Percentiles rank a stretch among this genome's conserved stretches.
Conservation (phyloP, 768 basidiomycete species). For the Nidula microcarpa region DNA sequence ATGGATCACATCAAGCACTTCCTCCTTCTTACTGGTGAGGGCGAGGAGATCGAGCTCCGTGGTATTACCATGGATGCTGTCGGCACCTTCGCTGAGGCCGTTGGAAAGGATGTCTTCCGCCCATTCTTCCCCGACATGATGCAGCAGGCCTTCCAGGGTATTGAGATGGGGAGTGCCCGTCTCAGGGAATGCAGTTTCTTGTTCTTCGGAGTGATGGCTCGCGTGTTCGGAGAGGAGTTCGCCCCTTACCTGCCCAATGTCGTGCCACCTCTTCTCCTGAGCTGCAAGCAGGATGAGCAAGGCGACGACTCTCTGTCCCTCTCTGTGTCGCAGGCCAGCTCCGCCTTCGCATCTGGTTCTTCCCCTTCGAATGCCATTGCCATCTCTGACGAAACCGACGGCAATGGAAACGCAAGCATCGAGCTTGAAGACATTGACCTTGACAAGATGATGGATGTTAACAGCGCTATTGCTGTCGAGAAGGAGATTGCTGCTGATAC, state of each 20-base stretch:
- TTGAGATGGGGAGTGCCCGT: conserved; percentile 81
- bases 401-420: conserved; percentile 44
- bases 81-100: conserved; percentile 96
- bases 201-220: conserved; percentile 98
- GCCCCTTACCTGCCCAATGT: conserved; percentile 82
- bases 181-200: conserved; percentile 95
- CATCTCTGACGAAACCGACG: conserved; percentile 51
- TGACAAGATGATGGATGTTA: conserved; percentile 88
- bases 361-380: conserved; percentile 70
- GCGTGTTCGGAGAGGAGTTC: conserved; percentile 94
- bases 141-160: conserved; percentile 89
- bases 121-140: conserved; percentile 97
- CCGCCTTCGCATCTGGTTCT: conserved; percentile 69
- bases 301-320: conserved; percentile 44
- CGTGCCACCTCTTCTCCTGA: conserved; percentile 79
- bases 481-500: conserved; percentile 99
- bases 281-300: conserved; percentile 80
- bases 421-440: conserved; percentile 79
- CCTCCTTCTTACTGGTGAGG: conserved; percentile 79
- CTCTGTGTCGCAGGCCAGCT: conserved; percentile 47
- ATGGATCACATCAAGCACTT: conserved; percentile 88
- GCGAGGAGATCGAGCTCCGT: conserved; percentile 90
- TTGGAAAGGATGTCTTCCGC: conserved; percentile 90
- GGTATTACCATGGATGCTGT: conserved; percentile 99
- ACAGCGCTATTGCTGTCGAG: conserved; percentile 95